Conservation (phyloP, 208 protist genomes). For the Crithidia brevicula region DNA sequence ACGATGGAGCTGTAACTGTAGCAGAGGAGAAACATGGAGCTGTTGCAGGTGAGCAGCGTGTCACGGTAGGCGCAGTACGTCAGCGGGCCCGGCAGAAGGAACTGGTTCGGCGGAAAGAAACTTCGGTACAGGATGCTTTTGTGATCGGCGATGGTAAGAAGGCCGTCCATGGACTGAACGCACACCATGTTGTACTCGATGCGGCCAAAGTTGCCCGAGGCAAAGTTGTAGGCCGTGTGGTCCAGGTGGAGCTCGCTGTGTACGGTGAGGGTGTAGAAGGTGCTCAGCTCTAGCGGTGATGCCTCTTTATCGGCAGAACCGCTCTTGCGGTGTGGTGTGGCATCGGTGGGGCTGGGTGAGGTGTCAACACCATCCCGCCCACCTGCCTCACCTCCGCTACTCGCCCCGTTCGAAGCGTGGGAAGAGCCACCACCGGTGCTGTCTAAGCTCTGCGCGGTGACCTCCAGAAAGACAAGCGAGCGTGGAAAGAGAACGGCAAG, state of each 20-base stretch:
- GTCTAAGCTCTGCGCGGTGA: conserved; percentile 18
- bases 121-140: conserved; percentile 75
- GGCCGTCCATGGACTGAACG: conserved; percentile 93
- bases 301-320: not conserved
- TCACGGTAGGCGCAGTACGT: conserved; percentile 62
- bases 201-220: conserved; percentile 75
- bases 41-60: conserved; percentile 81
- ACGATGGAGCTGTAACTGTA: conserved; percentile 77
- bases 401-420: not conserved
- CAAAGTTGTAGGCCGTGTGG: conserved; percentile 82
- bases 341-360: conserved; percentile 9
- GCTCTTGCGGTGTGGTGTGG: not conserved
- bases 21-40: conserved; percentile 79
- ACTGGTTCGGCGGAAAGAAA: conserved; percentile 73
- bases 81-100: conserved; percentile 82
- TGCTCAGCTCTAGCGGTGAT: conserved; percentile 15
- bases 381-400: conserved; percentile 4
- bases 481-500: conserved; percentile 86
- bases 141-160: conserved; percentile 86
- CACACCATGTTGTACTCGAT: conserved; percentile 80
- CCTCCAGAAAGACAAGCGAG: conserved; percentile 59
- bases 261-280: conserved; percentile 48
- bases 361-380: not conserved
- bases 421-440: not conserved
- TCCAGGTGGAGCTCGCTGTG: conserved; percentile 69